phyloP scores from a whole-genome alignment of 768 basidiomycete genomes.

The Austroboletus eburneus region DNA sequence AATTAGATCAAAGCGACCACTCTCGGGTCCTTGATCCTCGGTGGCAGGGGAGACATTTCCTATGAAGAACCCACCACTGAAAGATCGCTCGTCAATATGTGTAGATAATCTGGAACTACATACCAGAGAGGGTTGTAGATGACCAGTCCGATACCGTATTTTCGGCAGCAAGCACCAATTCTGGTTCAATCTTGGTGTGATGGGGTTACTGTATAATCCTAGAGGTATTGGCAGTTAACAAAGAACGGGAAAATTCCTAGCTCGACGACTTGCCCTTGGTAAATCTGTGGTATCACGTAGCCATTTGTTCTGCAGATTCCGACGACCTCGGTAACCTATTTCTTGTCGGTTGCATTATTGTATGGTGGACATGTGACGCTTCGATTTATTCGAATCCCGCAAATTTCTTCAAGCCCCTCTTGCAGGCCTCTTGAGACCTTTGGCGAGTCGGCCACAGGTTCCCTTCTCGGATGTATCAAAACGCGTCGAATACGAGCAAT shows the following conservation, averaged over 20 bases:
- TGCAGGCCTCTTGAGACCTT: too few relatives aligned
- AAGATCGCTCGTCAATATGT: background rate
- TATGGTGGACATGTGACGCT: constrained; percentile 8
- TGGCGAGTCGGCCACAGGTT: too few relatives aligned
- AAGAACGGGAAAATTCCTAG: background rate
- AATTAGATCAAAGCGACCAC: constrained; percentile 40
- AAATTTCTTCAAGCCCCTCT: constrained; percentile 63
- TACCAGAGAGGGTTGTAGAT: constrained; percentile 55
- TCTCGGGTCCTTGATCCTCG: constrained; percentile 28
- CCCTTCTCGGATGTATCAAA: too few relatives aligned
- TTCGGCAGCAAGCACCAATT: constrained; percentile 53
- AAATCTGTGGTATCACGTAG: constrained; percentile 52
- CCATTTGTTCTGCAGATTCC: constrained; percentile 52
- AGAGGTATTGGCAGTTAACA: background rate
- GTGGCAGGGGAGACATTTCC: too few relatives aligned
- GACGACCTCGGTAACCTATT: constrained; percentile 55
- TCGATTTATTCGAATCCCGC: constrained; percentile 56
- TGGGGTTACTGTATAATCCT: constrained; percentile 48
- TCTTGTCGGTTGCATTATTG: background rate
- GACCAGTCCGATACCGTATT: constrained; percentile 53
- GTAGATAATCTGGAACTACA: constrained; percentile 2
- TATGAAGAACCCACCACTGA: constrained; percentile 37
- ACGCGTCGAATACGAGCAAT: too few relatives aligned
- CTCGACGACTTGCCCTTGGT: constrained; percentile 42
- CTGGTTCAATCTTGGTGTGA: constrained; percentile 46